A percentile compares a stretch with the other conserved stretches of the same genome.
phyloP scores from a whole-genome alignment of 2,329 filamentous ascomycete genomes.

The Fusarium nurragi region DNA sequence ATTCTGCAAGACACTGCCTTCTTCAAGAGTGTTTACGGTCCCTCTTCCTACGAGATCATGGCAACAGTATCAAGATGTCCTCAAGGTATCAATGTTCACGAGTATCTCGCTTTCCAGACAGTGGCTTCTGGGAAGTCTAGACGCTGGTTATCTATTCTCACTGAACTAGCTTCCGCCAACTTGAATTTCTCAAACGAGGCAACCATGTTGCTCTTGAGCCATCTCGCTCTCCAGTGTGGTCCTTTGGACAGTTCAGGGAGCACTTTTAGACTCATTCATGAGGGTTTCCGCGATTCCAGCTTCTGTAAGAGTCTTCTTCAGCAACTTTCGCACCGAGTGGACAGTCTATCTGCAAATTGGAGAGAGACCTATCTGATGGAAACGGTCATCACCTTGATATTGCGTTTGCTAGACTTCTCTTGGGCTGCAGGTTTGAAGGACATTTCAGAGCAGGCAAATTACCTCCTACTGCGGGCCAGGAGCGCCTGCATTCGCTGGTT shows the following conservation, averaged over 20 bases:
- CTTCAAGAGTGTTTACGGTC: conserved; percentile 47
- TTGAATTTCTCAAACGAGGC: conserved; percentile 70
- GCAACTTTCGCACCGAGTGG: conserved; percentile 56
- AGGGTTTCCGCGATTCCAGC: conserved; percentile 56
- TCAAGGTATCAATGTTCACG: conserved; percentile 57
- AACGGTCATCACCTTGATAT: conserved; percentile 60
- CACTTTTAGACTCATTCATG: conserved; percentile 56
- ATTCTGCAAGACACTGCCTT: conserved; percentile 29
- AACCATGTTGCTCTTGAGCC: conserved; percentile 59
- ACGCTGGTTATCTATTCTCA: conserved; percentile 60
- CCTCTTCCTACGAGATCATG: conserved; percentile 64
- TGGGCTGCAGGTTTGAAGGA: conserved; percentile 5
- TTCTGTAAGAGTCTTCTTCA: conserved; percentile 62
- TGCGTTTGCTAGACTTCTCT: conserved; percentile 50
- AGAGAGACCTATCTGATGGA: conserved; percentile 68
- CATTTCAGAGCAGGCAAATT: background rate
- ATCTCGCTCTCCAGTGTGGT: conserved; percentile 65
- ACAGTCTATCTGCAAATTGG: conserved; percentile 64
- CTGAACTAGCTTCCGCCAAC: conserved; percentile 61
- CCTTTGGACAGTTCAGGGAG: conserved; percentile 49
- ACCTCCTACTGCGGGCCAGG: conserved; percentile 26
- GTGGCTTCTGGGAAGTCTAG: conserved; percentile 58
- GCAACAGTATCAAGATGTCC: conserved; percentile 63
- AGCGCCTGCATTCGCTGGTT: conserved; percentile 61
- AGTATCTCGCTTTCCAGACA: conserved; percentile 62